Evolutionary conservation across 2,329 filamentous ascomycete genomes (phyloP), one percentile per base, ranked within the genome.

Genomic region (Cladosporium phlei): DNA sequence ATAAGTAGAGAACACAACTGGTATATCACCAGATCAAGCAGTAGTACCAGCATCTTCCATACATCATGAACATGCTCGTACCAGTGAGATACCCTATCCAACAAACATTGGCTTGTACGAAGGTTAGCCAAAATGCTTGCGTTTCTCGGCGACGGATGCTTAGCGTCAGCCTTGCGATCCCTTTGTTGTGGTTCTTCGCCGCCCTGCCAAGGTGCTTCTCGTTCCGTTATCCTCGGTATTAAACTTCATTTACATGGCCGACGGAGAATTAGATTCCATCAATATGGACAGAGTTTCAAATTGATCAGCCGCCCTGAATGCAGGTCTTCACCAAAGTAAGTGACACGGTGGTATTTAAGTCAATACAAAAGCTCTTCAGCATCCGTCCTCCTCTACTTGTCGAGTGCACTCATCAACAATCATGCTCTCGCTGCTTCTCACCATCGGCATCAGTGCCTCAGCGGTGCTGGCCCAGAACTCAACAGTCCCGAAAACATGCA

Each of bases 401-500:
- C n/a, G 16, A 4, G 16, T 12, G n/a, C 6, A 29, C 4, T 27
- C 14, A 12, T 14, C 14, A 12, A 9, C 32, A 16, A 20, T n/a
- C 8, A 45, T 45, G 42, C 20, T 37, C 6, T n/a, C 42, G 1
- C 11, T 37, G n/a, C 25, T 45, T 17, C 42, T 45, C 10, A 8
- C 42, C 3, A 10, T 35, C 21, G 42, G 42, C 32, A 11, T 45
- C 9, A 32, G 32, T 12, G 42, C 32, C 24, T 27, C 32, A 3
- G 19, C 42, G 17, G 42, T 37, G 11, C 32, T 45, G 21, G 42
- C 42, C 8, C 42, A 45, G 16, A 45, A 29, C 24, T 37, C 42
- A 8, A 32, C 21, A 9, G 33, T 30, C 19, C 17, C 14, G 5
- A 51, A 43, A 21, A 52, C 46, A n/a, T 59, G 57, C 38, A 32